A percentile compares a stretch with the other conserved stretches of the same genome.
phyloP scores from a whole-genome alignment of 805 yeast genomes.

The Hanseniaspora vineae region DNA sequence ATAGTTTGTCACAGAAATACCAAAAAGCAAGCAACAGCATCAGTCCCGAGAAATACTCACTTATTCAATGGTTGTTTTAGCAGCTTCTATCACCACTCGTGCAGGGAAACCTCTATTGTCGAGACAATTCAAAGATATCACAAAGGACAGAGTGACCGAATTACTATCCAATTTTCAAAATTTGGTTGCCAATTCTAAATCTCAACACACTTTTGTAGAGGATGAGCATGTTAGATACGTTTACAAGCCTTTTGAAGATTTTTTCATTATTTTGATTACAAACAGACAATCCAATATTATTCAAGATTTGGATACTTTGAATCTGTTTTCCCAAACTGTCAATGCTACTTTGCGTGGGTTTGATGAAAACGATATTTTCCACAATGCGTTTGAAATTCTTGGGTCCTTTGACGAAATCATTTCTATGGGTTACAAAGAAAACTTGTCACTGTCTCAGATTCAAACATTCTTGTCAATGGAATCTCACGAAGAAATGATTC shows the following conservation, averaged over 20 bases:
- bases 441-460: constrained; percentile 68
- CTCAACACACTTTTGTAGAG: constrained; percentile 76
- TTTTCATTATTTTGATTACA: constrained; percentile 81
- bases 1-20: background rate
- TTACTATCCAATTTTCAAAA: constrained; percentile 77
- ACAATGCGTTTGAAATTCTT: constrained; percentile 76
- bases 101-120: constrained; percentile 87
- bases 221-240: constrained; percentile 86
- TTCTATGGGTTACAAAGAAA: constrained; percentile 80
- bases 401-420: constrained; percentile 92
- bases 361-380: constrained; percentile 74
- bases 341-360: constrained; percentile 43
- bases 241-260: constrained; percentile 90
- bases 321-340: constrained; percentile 70
- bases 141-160: constrained; percentile 75
- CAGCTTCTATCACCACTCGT: constrained; percentile 89
- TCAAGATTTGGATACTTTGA: constrained; percentile 88
- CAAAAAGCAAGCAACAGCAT: no score
- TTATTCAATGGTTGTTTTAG: constrained; percentile 73
- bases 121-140: constrained; percentile 79
- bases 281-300: constrained; percentile 83
- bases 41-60: no score
- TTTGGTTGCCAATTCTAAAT: constrained; percentile 49
- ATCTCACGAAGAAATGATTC: constrained; percentile 96
- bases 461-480: constrained; percentile 91